Conservation (phyloP, 1,139 yeast genomes). For the Pichia inconspicua region DNA sequence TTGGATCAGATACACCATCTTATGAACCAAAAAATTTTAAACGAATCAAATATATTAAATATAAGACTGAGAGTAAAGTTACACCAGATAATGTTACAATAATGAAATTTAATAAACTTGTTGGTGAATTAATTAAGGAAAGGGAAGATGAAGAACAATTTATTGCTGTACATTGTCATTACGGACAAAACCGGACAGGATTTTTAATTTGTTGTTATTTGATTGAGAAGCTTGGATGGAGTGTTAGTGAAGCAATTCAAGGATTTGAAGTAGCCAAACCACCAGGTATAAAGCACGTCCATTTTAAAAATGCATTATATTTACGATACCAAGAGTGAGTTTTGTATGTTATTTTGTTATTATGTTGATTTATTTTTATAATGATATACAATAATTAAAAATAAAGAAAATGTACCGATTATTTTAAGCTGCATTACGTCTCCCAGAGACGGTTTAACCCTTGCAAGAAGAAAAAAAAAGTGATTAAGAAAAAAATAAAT, state of each 20-base stretch:
- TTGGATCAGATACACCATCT: constrained; percentile 71
- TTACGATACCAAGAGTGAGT: constrained; percentile 44
- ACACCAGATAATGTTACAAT: constrained; percentile 63
- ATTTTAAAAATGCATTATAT: constrained; percentile 66
- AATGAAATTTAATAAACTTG: constrained; percentile 45
- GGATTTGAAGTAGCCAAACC: constrained; percentile 51
- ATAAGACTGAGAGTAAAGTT: constrained; percentile 72
- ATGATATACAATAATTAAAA: neutral
- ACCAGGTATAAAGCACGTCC: constrained; percentile 76
- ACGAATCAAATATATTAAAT: constrained; percentile 53
- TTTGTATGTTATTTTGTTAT: too few species aligned
- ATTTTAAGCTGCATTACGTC: neutral
- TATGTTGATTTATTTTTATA: neutral
- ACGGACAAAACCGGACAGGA: constrained; percentile 77
- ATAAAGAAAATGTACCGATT: neutral
- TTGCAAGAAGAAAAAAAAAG: too few species aligned
- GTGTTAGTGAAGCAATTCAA: constrained; percentile 55
- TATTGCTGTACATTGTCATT: constrained; percentile 71
- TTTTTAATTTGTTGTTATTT: constrained; percentile 64
- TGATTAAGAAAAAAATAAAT: neutral
- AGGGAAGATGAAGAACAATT: constrained; percentile 28
- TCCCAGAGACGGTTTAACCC: neutral
- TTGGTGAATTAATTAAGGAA: constrained; percentile 40
- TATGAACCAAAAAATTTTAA: constrained; percentile 55
- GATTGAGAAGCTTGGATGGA: constrained; percentile 52